Evolutionary conservation across 805 yeast species (phyloP).

Genomic region (Teunomyces stri): DNA sequence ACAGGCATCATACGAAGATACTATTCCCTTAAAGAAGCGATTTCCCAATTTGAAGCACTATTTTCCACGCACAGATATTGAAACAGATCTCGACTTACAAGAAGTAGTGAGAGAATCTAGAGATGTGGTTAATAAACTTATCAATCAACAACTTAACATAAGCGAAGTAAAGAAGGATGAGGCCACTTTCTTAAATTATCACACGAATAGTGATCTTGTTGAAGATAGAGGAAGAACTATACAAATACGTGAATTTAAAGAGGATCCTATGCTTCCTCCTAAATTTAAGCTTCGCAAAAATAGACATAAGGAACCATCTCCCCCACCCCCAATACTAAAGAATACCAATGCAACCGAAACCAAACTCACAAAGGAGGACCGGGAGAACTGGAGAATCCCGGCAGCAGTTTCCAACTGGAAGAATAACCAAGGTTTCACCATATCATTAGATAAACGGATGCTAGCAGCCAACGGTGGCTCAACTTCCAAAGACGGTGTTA

Average conservation of each 20-base stretch:
- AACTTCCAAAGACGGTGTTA: conserved; percentile 38
- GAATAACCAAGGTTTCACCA: conserved; percentile 85
- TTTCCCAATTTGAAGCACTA: conserved; percentile 38
- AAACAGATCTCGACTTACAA: conserved; percentile 42
- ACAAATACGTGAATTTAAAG: conserved; percentile 62
- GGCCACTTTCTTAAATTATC: conserved; percentile 18
- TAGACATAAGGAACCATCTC: conserved; percentile 60
- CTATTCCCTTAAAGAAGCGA: conserved; percentile 54
- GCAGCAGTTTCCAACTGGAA: conserved; percentile 94
- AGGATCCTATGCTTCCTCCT: conserved; percentile 87
- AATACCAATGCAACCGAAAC: conserved; percentile 44
- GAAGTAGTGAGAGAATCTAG: conserved; percentile 55
- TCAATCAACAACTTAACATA: conserved; percentile 39
- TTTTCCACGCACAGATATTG: conserved; percentile 38
- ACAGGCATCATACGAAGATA: conserved; percentile 52
- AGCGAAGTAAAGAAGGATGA: conserved; percentile 28
- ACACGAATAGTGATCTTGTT: conserved; percentile 14
- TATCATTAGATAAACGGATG: conserved; percentile 74
- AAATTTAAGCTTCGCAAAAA: conserved; percentile 70
- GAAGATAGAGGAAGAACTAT: conserved; percentile 41
- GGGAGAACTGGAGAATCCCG: conserved; percentile 82
- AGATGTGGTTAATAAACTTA: conserved; percentile 49
- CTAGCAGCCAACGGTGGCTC: conserved; percentile 35
- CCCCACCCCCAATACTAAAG: conserved; percentile 62
- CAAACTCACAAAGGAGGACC: conserved; percentile 66